A percentile compares a stretch with the other conserved stretches of the same genome.
phyloP scores from a whole-genome alignment of 495 filamentous ascomycete genomes.

The Entonaema liquescens region DNA sequence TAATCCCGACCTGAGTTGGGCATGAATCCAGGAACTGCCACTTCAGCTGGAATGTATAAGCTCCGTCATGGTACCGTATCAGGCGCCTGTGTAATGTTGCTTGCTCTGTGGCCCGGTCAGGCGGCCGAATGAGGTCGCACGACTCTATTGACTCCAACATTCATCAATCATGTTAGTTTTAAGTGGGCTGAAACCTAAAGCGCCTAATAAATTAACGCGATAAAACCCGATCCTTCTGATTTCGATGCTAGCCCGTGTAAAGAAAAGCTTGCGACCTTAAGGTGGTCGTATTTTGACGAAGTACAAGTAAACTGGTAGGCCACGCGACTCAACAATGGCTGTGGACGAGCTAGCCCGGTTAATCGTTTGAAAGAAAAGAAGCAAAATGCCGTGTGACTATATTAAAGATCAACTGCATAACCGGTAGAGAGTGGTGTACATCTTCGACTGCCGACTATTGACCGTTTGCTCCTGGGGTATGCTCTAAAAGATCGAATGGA shows the following conservation, averaged over 20 bases:
- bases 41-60: neutral
- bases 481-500: slow-evolving; percentile 15
- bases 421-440: slow-evolving; percentile 20
- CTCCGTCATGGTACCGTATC: neutral
- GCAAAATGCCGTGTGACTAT: slow-evolving; percentile 29
- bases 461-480: slow-evolving; percentile 12
- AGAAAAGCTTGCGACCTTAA: neutral
- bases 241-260: neutral
- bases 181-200: neutral
- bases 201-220: neutral
- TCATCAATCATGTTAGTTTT: neutral
- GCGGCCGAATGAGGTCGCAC: neutral
- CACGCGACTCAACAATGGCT: slow-evolving; percentile 30
- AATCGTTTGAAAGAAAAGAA: slow-evolving; percentile 11
- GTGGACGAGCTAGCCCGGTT: slow-evolving; percentile 10
- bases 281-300: slow-evolving; percentile 13
- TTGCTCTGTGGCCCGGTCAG: neutral
- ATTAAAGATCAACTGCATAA: slow-evolving; percentile 20
- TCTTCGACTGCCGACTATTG: slow-evolving; percentile 34
- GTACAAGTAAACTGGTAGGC: slow-evolving; percentile 20
- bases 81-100: neutral
- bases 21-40: neutral
- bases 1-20: neutral
- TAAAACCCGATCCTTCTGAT: neutral
- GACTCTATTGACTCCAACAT: neutral